Evolutionary conservation across 2,329 filamentous ascomycete genomes (phyloP).

Genomic region (Pestalotiopsis sp.): DNA sequence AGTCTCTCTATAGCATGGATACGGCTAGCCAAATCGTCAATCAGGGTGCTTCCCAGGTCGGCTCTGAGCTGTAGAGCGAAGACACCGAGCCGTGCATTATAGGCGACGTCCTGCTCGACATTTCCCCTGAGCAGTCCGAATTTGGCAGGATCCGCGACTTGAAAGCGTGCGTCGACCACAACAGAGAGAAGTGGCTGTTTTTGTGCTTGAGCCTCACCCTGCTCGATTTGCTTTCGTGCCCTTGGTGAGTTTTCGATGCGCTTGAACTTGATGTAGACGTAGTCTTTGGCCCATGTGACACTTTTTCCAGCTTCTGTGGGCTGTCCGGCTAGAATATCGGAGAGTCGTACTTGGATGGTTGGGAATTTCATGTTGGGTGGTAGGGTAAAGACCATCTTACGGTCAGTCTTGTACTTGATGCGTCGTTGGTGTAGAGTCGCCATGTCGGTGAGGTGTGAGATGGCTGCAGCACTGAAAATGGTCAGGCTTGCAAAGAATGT

Average conservation of each 20-base stretch:
- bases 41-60: conserved; percentile 59
- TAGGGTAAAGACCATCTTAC: conserved; percentile 39
- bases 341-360: conserved; percentile 50
- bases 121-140: conserved; percentile 58
- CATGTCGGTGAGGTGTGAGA: conserved; percentile 53
- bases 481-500: conserved; percentile 57
- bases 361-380: conserved; percentile 50
- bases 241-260: conserved; percentile 38
- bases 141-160: conserved; percentile 54
- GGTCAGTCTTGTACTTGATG: conserved; percentile 41
- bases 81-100: conserved; percentile 60
- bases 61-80: conserved; percentile 65
- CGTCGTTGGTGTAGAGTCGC: conserved; percentile 48
- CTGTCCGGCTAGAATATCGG: conserved; percentile 39
- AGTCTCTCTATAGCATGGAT: conserved; percentile 71
- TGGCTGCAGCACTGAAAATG: conserved; percentile 52
- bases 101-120: conserved; percentile 65
- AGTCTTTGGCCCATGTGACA: conserved; percentile 60
- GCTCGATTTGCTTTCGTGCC: conserved; percentile 13
- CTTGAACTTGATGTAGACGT: conserved; percentile 60
- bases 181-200: conserved; percentile 36
- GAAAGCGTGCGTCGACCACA: conserved; percentile 56
- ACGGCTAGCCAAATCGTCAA: conserved; percentile 61
- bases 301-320: conserved; percentile 22
- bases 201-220: conserved; percentile 14